A percentile compares a stretch with the other conserved stretches of the same genome.
Evolutionary conservation across 2,329 filamentous ascomycete species (phyloP).

Genomic region (Cladosporium sp.): DNA sequence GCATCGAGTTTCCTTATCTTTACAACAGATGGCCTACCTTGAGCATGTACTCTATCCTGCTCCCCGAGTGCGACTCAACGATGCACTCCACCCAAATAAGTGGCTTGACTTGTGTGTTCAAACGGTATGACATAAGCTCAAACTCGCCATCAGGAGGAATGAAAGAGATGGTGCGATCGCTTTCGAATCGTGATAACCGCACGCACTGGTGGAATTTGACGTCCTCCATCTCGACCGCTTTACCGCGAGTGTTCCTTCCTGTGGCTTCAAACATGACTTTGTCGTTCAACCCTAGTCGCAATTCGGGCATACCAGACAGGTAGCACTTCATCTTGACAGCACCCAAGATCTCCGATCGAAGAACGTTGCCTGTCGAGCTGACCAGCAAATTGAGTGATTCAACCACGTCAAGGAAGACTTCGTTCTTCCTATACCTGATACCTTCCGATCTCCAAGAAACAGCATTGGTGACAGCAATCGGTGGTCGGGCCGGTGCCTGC

Average conservation of each 20-base stretch:
- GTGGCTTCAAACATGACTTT: slow-evolving; percentile 99
- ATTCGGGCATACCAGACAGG: slow-evolving; percentile 93
- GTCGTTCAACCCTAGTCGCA: slow-evolving; percentile 91
- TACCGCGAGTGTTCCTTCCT: slow-evolving; percentile 85
- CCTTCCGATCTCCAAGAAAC: slow-evolving; percentile 98
- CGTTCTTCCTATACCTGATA: slow-evolving; percentile 97
- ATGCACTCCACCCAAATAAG: slow-evolving; percentile 98
- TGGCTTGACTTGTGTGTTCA: slow-evolving; percentile 98
- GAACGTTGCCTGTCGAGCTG: slow-evolving; percentile 87
- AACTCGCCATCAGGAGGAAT: slow-evolving; percentile 98
- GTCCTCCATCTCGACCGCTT: slow-evolving; percentile 99
- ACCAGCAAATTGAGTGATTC: slow-evolving; percentile 96
- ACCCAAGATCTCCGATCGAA: slow-evolving; percentile 92
- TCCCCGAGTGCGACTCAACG: slow-evolving; percentile 92
- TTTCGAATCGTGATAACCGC: slow-evolving; percentile 90
- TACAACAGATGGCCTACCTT: slow-evolving; percentile 56
- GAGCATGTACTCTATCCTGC: slow-evolving; percentile 96
- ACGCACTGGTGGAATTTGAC: slow-evolving; percentile 99
- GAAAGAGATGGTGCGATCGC: slow-evolving; percentile 97
- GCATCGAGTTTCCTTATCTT: background rate
- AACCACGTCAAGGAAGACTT: slow-evolving; percentile 96
- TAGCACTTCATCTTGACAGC: slow-evolving; percentile 99
- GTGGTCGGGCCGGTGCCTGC: slow-evolving; percentile 71
- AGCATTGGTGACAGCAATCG: slow-evolving; percentile 96
- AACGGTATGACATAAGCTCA: slow-evolving; percentile 96